These are phyloP conservation scores for Microcyclospora pomicola DNA, from an alignment of 2,329 filamentous ascomycete genomes.

Conservation along the genomic window DNA sequence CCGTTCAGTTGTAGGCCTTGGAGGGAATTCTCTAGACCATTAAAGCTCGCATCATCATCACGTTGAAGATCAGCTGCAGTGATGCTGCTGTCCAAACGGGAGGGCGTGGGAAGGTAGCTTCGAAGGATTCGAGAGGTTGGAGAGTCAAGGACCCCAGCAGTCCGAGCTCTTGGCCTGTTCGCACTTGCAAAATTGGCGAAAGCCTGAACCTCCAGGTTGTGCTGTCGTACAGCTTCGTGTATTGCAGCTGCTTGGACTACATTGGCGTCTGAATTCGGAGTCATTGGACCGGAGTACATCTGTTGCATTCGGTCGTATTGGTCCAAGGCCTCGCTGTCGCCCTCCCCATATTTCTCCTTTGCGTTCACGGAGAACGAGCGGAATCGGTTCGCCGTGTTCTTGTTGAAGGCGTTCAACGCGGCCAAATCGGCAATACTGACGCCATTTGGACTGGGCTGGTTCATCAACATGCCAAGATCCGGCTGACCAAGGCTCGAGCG, in stretches of 20 bases:
- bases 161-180: constrained; percentile 75
- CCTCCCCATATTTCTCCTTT: constrained; percentile 90
- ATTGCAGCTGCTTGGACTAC: constrained; percentile 45
- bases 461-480: constrained; percentile 34
- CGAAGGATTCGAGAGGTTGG: constrained; percentile 50
- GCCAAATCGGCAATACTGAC: constrained; percentile 58
- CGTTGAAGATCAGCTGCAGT: constrained; percentile 61
- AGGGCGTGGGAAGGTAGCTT: constrained; percentile 63
- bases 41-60: constrained; percentile 63
- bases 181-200: constrained; percentile 74
- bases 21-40: constrained; percentile 67
- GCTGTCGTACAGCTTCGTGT: constrained; percentile 65
- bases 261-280: constrained; percentile 43
- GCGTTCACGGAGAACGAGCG: constrained; percentile 97
- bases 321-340: constrained; percentile 46
- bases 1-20: constrained; percentile 63
- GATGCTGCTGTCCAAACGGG: constrained; percentile 61
- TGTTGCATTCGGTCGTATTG: constrained; percentile 42
- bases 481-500: constrained; percentile 58
- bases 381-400: constrained; percentile 65
- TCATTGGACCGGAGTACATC: constrained; percentile 45
- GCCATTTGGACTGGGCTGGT: constrained; percentile 36
- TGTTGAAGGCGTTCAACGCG: constrained; percentile 62
- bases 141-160: constrained; percentile 79
- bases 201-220: constrained; percentile 86